Evolutionary conservation across 257 asterid genomes (phyloP), one percentile per base, ranked within the genome.

Genomic region (Solanum appendiculatum): DNA sequence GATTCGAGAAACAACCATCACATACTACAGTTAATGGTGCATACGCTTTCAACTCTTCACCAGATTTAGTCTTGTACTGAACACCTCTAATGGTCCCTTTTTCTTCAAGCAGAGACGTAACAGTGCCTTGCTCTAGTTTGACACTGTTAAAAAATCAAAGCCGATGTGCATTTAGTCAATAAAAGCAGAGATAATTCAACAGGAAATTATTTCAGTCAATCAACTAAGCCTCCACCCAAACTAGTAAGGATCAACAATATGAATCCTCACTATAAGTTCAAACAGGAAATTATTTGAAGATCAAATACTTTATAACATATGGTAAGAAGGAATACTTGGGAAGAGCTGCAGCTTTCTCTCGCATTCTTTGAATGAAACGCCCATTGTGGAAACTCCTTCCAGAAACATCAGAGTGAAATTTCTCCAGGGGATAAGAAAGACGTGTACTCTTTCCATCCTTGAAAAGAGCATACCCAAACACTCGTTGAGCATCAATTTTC

Each of bases 331-430:
- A 44, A 70, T 95, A 96, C 99, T 94, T 95, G 86, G 98, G 97
- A 80, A 96, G 95, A 85, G 94, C 86, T 74, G 98, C 92, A 89
- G 98, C 98, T 90, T 95, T 96, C 80, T 93, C 93, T 27, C 98
- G 94, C 98, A 96, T 93, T 86, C 95, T 93, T 87, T 91, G 98
- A 18, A 96, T 94, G 92, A 96, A 96, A 16, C 99, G 95, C 6
- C 98, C 98, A 84, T 96, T 94, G 73, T 95, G 99, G 88, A 96
- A 96, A 94, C 99, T 95, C 91, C 98, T 93, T 16, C 99, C 98
- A 2, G 99, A 89, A 15, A 96, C 96, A 88, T 94, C 98, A 4
- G 98, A 86, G 63, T 95, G 95, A 88, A 93, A 96, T 40, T 91
- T 93, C 88, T 95, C 99, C 90, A 95, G 87, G 46, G 99, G 98